Conservation (phyloP, 345 rosid genomes). For the Carallia brachiata region DNA sequence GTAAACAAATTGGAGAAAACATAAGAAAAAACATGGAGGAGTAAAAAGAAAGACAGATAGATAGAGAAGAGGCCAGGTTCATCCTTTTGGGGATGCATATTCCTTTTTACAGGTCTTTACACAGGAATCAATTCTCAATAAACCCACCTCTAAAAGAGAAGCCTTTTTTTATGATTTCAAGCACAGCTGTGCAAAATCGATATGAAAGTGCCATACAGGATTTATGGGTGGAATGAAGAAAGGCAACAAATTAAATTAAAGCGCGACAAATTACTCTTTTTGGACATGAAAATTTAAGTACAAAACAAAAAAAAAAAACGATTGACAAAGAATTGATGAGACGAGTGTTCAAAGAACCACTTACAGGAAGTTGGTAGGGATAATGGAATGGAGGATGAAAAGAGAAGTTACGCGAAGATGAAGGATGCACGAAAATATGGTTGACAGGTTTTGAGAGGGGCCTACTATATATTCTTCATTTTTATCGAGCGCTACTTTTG, state of each 20-base stretch:
- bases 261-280: too few species aligned
- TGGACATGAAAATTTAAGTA: neutral
- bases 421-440: neutral
- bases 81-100: slow-evolving; percentile 19
- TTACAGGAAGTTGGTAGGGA: neutral
- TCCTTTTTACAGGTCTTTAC: neutral
- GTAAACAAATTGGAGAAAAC: neutral
- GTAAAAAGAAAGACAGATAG: slow-evolving; percentile 1
- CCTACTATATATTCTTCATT: too few species aligned
- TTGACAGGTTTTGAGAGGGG: too few species aligned
- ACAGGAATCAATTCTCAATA: slow-evolving; percentile 13
- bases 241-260: too few species aligned
- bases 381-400: neutral
- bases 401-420: neutral
- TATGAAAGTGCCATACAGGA: too few species aligned
- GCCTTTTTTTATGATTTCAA: neutral
- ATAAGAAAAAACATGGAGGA: neutral
- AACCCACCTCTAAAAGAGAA: slow-evolving; percentile 10
- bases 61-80: slow-evolving; percentile 28
- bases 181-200: too few species aligned
- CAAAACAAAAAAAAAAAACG: neutral
- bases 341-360: neutral
- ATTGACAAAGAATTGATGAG: neutral
- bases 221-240: too few species aligned
- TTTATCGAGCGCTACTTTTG: neutral